Percentiles rank a stretch among this genome's conserved stretches.
These are phyloP conservation scores for Pouteria glomerata DNA, from an alignment of 148 eudicot genomes.

Conservation along the genomic window DNA sequence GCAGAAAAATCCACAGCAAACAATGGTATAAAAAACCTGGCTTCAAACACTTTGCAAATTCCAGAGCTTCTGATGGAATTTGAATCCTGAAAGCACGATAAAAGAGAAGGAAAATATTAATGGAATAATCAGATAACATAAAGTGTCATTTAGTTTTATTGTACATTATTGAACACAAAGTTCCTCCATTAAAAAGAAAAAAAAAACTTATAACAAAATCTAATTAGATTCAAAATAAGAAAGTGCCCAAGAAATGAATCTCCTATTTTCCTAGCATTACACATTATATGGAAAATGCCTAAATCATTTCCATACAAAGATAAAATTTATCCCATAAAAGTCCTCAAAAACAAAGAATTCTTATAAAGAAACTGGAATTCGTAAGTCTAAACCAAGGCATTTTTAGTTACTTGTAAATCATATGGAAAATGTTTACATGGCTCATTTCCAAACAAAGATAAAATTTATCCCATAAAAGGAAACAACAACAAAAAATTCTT, in stretches of 20 bases:
- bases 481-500: too few species aligned
- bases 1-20: slow-evolving; percentile 51
- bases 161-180: background rate
- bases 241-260: background rate
- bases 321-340: too few species aligned
- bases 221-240: background rate
- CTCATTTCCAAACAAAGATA: too few species aligned
- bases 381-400: too few species aligned
- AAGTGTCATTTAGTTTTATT: background rate
- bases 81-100: slow-evolving; percentile 35
- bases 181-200: background rate
- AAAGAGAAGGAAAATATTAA: background rate
- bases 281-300: background rate
- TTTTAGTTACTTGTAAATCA: too few species aligned
- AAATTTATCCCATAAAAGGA: too few species aligned
- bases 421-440: too few species aligned
- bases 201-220: background rate
- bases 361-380: too few species aligned
- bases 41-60: slow-evolving; percentile 45
- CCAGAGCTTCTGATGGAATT: slow-evolving; percentile 23
- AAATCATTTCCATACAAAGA: too few species aligned
- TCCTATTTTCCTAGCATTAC: too few species aligned
- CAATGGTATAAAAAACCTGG: slow-evolving; percentile 39
- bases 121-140: background rate
- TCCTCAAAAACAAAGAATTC: too few species aligned